Base-by-base conservation (phyloP, 352 stramenopile genomes). In the Globisporangium okanoganense region DNA sequence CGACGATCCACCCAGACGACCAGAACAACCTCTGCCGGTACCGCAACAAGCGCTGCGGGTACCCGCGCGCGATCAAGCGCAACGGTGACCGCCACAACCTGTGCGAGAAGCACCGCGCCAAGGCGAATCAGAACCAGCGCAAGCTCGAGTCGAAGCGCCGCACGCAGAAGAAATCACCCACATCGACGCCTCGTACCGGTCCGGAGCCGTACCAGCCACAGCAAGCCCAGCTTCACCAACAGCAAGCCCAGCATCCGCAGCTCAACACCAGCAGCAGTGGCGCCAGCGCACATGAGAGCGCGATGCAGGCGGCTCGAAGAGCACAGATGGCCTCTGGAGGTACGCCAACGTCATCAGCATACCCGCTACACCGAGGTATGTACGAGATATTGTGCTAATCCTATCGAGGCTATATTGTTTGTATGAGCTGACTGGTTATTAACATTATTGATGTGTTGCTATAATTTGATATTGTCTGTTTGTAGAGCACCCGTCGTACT, bases 131-230 rank as follows among this genome's bases (percentile, higher is more conserved):
- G 69, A 91, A 88, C 67, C 82, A 94, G 58, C 80, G 82, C 63
- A 90, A 90, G 56, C 80, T 90, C 51, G 85, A 94, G 66, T 85
- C 76, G 56, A 94, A 94, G 64, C 78, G 82, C n/a, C 81, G 81
- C 31, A 71, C 71, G 27, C 71, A 87, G 61, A 90, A 90, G 64
- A 45, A 54, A 9, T 9, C 71, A 67, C 10, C 55, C 67, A 2
- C 9, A 10, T 16, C 48, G 18, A 5, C 48, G 5, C 45, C 48
- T 9, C 25, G 8, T 5, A 20, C 14, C 9, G 48, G 16, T 38
- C 48, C 14, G 8, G 27, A 43, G 22, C 40, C 16, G 20, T 29
- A 56, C 8, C 49, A 43, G 20, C 2, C n/a, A 7, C 43, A 49
- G 5, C n/a, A 49, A 12, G 18, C 18, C 31, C 29, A 56, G 14